Conservation (phyloP, 2,329 filamentous ascomycete genomes). For the Colletotrichum tanaceti region DNA sequence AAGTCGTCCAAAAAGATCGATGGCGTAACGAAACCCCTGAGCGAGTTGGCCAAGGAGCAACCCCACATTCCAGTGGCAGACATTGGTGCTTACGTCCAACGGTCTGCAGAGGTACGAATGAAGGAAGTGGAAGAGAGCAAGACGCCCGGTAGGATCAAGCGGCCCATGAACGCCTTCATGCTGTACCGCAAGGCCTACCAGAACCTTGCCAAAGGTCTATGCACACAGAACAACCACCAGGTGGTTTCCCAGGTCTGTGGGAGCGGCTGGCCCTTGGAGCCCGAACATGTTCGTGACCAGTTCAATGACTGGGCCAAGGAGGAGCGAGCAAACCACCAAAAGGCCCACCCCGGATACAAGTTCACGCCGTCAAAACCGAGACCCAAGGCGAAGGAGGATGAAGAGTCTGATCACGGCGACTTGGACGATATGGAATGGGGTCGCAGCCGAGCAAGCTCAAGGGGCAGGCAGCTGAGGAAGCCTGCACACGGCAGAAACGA, state of each 20-base stretch:
- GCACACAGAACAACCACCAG: constrained; percentile 91
- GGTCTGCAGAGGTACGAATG: constrained; percentile 73
- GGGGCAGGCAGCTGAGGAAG: constrained; percentile 46
- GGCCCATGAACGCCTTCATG: constrained; percentile 99
- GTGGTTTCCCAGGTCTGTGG: constrained; percentile 90
- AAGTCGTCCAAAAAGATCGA: constrained; percentile 60
- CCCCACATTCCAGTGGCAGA: constrained; percentile 75
- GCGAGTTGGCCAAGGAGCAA: constrained; percentile 74
- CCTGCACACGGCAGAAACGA: constrained; percentile 48
- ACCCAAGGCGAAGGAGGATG: constrained; percentile 52
- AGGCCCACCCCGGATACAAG: constrained; percentile 91
- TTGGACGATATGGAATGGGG: constrained; percentile 60
- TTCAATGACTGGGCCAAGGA: constrained; percentile 84
- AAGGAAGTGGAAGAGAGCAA: constrained; percentile 77
- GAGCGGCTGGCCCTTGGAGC: constrained; percentile 85
- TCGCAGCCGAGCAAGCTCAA: constrained; percentile 46
- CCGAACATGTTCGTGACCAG: constrained; percentile 75
- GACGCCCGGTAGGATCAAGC: constrained; percentile 79
- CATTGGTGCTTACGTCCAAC: constrained; percentile 83
- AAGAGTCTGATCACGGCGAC: constrained; percentile 57
- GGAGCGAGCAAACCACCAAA: constrained; percentile 85
- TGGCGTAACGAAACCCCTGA: constrained; percentile 74
- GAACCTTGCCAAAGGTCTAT: constrained; percentile 84
- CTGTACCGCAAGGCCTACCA: constrained; percentile 94
- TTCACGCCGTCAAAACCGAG: constrained; percentile 84